phyloP scores from a whole-genome alignment of 2,329 filamentous ascomycete genomes.

The Diplodia mutila region DNA sequence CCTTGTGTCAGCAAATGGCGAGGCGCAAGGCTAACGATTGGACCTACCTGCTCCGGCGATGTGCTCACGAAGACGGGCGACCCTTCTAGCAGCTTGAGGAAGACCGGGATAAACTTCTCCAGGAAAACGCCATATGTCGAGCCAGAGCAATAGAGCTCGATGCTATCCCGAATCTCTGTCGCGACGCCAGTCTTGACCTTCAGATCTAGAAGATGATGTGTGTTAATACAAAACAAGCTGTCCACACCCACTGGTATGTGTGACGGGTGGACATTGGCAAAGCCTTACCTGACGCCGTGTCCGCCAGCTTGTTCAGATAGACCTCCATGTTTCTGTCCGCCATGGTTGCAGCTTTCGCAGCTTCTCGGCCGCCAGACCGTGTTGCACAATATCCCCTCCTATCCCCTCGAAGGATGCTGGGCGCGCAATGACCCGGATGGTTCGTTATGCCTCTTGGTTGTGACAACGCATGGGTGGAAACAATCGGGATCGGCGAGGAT shows the following conservation, averaged over 20 bases:
- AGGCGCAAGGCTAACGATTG: not conserved
- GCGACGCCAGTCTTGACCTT: slow-evolving; percentile 82
- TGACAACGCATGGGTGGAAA: slow-evolving; percentile 18
- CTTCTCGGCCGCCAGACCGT: slow-evolving; percentile 10
- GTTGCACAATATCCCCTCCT: not conserved
- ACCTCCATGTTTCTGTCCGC: slow-evolving; percentile 50
- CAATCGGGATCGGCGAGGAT: not conserved
- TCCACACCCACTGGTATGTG: not conserved
- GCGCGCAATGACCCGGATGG: not conserved
- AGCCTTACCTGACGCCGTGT: slow-evolving; percentile 43
- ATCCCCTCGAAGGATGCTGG: not conserved
- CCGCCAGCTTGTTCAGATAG: slow-evolving; percentile 52
- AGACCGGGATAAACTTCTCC: slow-evolving; percentile 84
- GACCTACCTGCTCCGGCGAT: slow-evolving; percentile 79
- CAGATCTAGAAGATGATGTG: slow-evolving; percentile 63
- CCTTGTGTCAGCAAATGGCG: slow-evolving; percentile 45
- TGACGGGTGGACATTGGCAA: not conserved
- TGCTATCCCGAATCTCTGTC: slow-evolving; percentile 83
- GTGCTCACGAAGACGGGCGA: slow-evolving; percentile 89
- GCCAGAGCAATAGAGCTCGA: slow-evolving; percentile 84
- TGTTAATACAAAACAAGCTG: not conserved
- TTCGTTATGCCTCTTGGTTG: slow-evolving; percentile 5
- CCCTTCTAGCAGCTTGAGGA: slow-evolving; percentile 81
- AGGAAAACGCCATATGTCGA: slow-evolving; percentile 80
- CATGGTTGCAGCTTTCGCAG: slow-evolving; percentile 33